Conservation (phyloP, 768 basidiomycete species). For the Boletus vinaceobasis region DNA sequence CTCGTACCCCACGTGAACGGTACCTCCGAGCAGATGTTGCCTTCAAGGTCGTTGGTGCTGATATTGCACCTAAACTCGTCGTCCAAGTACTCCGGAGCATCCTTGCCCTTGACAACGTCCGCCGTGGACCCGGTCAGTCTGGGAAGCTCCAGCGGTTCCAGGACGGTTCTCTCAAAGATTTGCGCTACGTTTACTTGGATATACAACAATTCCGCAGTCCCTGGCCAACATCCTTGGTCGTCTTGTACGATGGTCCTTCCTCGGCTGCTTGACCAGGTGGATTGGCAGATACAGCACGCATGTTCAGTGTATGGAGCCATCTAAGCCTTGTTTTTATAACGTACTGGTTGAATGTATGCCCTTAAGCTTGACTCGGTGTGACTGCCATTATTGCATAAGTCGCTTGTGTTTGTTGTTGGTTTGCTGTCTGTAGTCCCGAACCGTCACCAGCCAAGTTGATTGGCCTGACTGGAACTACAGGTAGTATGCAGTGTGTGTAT, state of each 20-base stretch:
- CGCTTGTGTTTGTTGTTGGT: not conserved
- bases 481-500: no score
- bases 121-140: constrained; percentile 66
- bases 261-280: constrained; percentile 14
- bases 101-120: constrained; percentile 53
- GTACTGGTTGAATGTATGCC: constrained; percentile 4
- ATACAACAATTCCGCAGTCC: constrained; percentile 46
- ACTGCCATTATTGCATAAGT: not conserved
- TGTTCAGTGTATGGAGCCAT: not conserved
- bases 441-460: no score
- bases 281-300: not conserved
- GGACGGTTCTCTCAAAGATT: constrained; percentile 44
- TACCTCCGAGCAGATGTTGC: constrained; percentile 49
- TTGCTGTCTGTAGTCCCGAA: not conserved
- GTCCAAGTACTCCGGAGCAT: constrained; percentile 62
- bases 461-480: no score
- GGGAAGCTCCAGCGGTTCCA: constrained; percentile 61
- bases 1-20: constrained; percentile 41
- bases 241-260: constrained; percentile 38
- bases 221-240: constrained; percentile 66
- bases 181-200: constrained; percentile 56
- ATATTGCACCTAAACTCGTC: constrained; percentile 57
- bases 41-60: constrained; percentile 48
- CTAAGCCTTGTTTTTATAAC: not conserved
- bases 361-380: not conserved